A percentile compares a stretch with the other conserved stretches of the same genome.
Conservation (phyloP, 2,329 filamentous ascomycete species). For the Conoideocrella luteorostrata region DNA sequence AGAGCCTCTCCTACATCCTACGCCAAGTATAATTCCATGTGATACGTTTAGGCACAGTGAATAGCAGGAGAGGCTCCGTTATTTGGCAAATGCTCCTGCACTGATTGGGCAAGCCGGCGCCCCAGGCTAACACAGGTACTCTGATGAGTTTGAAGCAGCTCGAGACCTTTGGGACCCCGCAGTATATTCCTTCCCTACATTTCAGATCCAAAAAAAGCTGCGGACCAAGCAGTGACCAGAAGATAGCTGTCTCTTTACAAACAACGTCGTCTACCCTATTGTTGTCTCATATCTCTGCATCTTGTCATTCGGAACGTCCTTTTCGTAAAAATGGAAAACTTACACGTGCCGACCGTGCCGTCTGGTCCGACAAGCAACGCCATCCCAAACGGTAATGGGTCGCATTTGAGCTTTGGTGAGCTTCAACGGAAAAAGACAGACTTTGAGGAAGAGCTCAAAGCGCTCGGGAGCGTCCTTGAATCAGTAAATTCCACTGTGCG, state of each 20-base stretch:
- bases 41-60: no score
- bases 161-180: slow-evolving; percentile 1
- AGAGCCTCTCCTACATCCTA: no score
- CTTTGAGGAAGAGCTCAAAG: slow-evolving; percentile 79
- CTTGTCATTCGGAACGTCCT: neutral
- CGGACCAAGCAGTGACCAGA: no score
- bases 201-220: no score
- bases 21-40: no score
- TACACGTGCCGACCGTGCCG: slow-evolving; percentile 54
- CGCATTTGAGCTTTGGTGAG: slow-evolving; percentile 65
- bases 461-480: slow-evolving; percentile 78
- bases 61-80: no score
- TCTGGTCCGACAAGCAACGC: slow-evolving; percentile 68
- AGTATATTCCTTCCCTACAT: no score
- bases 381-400: slow-evolving; percentile 52
- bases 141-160: no score
- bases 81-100: no score
- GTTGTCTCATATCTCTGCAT: no score
- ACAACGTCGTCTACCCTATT: no score
- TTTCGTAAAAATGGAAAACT: slow-evolving; percentile 48
- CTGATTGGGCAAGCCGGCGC: neutral
- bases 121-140: slow-evolving; percentile 1
- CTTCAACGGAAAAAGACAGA: slow-evolving; percentile 79
- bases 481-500: slow-evolving; percentile 52
- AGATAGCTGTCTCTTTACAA: no score